phyloP scores from a whole-genome alignment of 345 rosid species.

The Corchorus olitorius region DNA sequence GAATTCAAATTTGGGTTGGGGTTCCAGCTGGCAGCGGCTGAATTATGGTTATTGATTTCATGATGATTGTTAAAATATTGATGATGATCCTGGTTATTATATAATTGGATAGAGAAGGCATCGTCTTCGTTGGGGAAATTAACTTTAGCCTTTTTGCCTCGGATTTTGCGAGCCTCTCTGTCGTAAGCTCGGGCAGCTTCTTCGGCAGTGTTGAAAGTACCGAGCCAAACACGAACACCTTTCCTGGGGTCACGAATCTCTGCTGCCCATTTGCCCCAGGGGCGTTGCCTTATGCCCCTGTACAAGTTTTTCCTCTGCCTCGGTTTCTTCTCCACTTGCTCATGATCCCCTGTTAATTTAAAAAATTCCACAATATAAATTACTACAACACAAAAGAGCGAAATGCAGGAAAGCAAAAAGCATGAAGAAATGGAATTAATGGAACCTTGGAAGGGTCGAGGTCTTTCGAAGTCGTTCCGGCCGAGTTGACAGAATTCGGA shows the following conservation, averaged over 20 bases:
- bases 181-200: constrained; percentile 93
- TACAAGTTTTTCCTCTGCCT: constrained; percentile 76
- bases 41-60: not conserved
- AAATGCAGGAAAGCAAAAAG: not conserved
- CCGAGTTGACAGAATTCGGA: not conserved
- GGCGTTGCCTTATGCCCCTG: constrained; percentile 85
- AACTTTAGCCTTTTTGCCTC: constrained; percentile 81
- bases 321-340: constrained; percentile 38
- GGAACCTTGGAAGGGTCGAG: constrained; percentile 16
- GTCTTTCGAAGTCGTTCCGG: constrained; percentile 19
- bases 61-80: not conserved
- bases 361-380: not conserved
- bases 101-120: constrained; percentile 13
- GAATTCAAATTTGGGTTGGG: constrained; percentile 2
- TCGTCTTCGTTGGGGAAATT: constrained; percentile 73
- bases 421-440: not conserved
- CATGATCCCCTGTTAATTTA: constrained; percentile 8
- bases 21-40: not conserved
- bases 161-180: constrained; percentile 73
- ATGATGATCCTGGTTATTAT: not conserved
- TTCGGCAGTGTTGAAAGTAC: constrained; percentile 86
- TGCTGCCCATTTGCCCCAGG: constrained; percentile 97
- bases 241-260: constrained; percentile 92
- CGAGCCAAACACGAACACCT: constrained; percentile 92
- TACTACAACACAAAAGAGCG: not conserved